Base-by-base conservation (phyloP, 331 rosid genomes). In the Malus hybrid region DNA sequence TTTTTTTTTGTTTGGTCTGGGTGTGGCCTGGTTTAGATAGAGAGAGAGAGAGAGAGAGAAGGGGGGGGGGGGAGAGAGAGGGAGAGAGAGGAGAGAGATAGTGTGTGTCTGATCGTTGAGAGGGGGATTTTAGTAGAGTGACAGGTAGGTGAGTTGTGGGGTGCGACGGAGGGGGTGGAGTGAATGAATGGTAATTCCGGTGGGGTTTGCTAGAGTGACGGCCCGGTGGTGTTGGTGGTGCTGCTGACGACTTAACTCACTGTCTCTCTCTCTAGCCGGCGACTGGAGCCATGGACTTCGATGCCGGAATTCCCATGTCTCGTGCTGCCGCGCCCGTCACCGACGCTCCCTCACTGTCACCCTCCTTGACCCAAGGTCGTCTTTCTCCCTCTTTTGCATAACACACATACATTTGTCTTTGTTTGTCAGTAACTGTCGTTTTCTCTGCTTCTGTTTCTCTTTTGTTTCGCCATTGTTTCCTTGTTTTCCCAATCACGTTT, bases 291-390 rank as follows among this genome's bases (percentile, higher is more conserved):
- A 92, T 92, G 96, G 97, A 90, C 79, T 88, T 85, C 87, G 94
- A 92, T 79, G 89, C 91, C 77, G 88, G 89, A 85, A 88, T 92
- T 81, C 83, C 97, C 73, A 83, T 85, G 74, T 84, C 90, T 77
- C 87, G 76, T 19, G 79, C 58, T 39, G 33, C 76, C 28, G 44
- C 83, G 74, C 60, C 85, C 24, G 87, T 90, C 78, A 82, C 88
- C 77, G 93, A 88, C 77, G 79, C 77, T 14, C 52, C 90, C 81
- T 86, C 88, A 20, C 80, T 80, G 42, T 73, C 87, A 65, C 89
- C 89, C 18, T 80, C 86, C 63, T 78, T 82, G 75, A 75, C 82
- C 72, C 90, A 88, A 91, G 94, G 97, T 86, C 63, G 7, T 56
- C 28, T 67, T 28, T 75, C 1, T 22, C 44, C 24, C 7, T 14